Evolutionary conservation across 2,329 filamentous ascomycete genomes (phyloP).

Genomic region (Ceratocystiopsis sp.): DNA sequence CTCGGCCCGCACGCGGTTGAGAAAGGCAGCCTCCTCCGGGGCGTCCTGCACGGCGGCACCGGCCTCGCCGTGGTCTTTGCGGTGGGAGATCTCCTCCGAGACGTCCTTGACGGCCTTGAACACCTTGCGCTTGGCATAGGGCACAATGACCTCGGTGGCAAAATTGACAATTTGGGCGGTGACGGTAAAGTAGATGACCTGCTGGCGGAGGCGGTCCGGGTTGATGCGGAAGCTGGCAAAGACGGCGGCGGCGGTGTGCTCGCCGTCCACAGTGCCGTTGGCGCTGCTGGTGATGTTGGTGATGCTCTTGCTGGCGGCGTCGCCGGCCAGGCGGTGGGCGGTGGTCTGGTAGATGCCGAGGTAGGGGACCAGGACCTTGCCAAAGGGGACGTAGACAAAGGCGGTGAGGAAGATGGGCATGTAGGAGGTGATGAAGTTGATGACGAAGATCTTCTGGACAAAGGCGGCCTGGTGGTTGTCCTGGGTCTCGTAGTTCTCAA

Average conservation of each 20-base stretch:
- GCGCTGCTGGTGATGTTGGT: conserved; percentile 32
- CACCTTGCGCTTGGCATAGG: conserved; percentile 64
- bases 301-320: conserved; percentile 47
- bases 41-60: conserved; percentile 38
- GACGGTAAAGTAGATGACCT: conserved; percentile 92
- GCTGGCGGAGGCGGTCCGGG: conserved; percentile 63
- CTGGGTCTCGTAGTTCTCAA: conserved; percentile 84
- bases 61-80: conserved; percentile 24
- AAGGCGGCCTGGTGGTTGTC: conserved; percentile 68
- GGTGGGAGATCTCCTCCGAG: conserved; percentile 37
- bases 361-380: conserved; percentile 65
- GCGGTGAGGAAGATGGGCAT: conserved; percentile 59
- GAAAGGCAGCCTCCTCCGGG: conserved; percentile 63
- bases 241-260: background rate
- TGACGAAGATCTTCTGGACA: conserved; percentile 82
- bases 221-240: conserved; percentile 57
- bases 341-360: conserved; percentile 65
- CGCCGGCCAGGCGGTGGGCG: conserved; percentile 57
- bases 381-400: conserved; percentile 74
- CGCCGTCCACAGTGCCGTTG: conserved; percentile 41
- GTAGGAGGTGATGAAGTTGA: conserved; percentile 71
- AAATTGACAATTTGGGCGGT: conserved; percentile 87
- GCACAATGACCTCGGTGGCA: conserved; percentile 67
- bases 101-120: conserved; percentile 67
- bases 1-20: conserved; percentile 67